These are phyloP conservation scores for Thuidium tamariscinum DNA, from an alignment of 225 moss, liverwort and hornwort species.

Conservation along the genomic window DNA sequence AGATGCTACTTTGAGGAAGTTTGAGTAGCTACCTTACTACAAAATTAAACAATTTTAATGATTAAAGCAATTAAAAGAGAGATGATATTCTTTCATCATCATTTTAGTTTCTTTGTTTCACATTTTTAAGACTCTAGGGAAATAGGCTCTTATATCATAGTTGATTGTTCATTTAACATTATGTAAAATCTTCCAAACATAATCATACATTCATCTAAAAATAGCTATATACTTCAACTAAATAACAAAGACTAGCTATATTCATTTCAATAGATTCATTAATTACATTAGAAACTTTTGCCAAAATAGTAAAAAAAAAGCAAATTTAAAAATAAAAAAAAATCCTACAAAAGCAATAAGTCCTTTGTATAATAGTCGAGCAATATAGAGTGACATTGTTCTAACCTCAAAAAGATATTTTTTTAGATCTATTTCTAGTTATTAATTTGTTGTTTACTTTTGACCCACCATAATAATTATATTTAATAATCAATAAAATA, in stretches of 20 bases:
- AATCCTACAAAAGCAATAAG: neutral
- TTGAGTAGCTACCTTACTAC: neutral
- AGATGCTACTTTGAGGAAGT: neutral
- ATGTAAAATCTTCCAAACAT: neutral
- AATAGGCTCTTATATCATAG: neutral
- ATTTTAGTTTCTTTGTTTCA: fast-evolving
- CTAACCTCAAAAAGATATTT: neutral
- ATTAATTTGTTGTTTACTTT: neutral
- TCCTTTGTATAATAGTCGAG: neutral
- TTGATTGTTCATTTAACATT: neutral
- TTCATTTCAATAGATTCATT: neutral
- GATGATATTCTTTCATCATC: fast-evolving
- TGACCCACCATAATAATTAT: fast-evolving
- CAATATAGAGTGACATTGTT: fast-evolving
- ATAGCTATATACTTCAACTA: neutral
- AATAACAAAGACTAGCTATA: fast-evolving
- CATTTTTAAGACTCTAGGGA: fast-evolving
- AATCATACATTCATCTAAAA: neutral
- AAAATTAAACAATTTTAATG: neutral
- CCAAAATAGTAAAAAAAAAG: neutral
- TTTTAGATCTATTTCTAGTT: neutral
- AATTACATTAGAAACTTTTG: neutral
- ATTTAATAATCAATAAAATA: neutral
- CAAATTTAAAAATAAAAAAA: neutral
- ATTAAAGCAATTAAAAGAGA: neutral